These are phyloP conservation scores for Setaria italica DNA, from an alignment of 202 grass and related monocot species.

Conservation along the genomic window DNA sequence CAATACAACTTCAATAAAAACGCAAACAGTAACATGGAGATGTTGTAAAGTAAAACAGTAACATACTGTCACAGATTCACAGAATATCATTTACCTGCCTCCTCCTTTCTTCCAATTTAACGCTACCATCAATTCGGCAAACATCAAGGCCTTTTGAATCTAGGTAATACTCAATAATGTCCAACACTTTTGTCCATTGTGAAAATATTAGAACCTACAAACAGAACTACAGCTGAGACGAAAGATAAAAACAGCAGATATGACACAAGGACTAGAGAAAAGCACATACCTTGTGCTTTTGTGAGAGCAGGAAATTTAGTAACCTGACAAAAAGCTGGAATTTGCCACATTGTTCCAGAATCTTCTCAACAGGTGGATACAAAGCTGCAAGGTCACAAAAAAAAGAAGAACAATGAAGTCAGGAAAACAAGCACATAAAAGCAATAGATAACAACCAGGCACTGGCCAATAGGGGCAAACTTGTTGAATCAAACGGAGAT, in stretches of 20 bases:
- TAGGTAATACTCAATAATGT: conserved; percentile 89
- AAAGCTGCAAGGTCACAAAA: conserved; percentile 30
- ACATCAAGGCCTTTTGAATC: conserved; percentile 63
- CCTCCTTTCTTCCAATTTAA: conserved; percentile 81
- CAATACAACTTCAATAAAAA: conserved; percentile 1
- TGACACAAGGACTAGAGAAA: conserved; percentile 38
- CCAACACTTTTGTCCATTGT: conserved; percentile 93
- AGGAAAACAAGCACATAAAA: conserved; percentile 15
- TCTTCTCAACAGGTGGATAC: conserved; percentile 81
- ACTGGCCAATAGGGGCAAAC: conserved; percentile 44
- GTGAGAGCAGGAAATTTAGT: conserved; percentile 57
- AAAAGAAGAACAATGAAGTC: background rate
- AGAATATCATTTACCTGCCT: conserved; percentile 62
- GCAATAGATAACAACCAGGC: background rate
- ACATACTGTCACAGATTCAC: conserved; percentile 18
- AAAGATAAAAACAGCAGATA: background rate
- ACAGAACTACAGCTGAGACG: conserved; percentile 22
- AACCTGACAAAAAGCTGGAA: conserved; percentile 83
- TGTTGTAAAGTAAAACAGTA: conserved; percentile 21
- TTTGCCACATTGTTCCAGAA: conserved; percentile 90
- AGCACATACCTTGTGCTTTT: conserved; percentile 75
- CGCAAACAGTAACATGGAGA: background rate
- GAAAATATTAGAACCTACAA: conserved; percentile 95
- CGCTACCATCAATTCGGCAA: conserved; percentile 92
- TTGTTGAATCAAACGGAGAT: conserved; percentile 49